Evolutionary conservation across 176 grass and related monocot species (phyloP), one percentile per base, ranked within the genome.

Genomic region (Sorghum bicolor): DNA sequence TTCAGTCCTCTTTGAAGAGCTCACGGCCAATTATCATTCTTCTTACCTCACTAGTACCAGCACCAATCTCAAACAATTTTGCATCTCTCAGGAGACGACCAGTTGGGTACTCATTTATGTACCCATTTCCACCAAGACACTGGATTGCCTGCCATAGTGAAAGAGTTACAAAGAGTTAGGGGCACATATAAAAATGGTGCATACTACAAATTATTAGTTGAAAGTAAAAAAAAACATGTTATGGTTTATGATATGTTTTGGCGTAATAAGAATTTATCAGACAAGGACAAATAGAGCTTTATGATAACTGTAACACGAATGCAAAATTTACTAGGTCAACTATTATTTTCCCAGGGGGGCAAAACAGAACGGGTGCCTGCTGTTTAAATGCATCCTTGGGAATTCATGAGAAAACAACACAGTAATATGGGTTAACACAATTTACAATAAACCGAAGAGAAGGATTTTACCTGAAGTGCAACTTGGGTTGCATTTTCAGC

Each of bases 51-150:
- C 96, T 99, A 75, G 91, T 99, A n/a, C 96, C 96, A 38, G 96
- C 96, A 81, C 96, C 96, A 70, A 99, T 99, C 88, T 99, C 93
- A 75, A 94, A 99, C 31, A 99, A 48, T 80, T 99, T 96, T n/a
- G 96, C 96, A 89, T 96, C 96, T 94, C 96, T 96, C 77, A 99
- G 87, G 72, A 99, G 91, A 62, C 96, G 96, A 78, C 96, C 96
- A 19, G 93, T 94, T 47, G 96, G 93, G 87, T 98, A 98, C 78
- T 96, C 96, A 66, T 98, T 96, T 74, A 94, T 94, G 50, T 98
- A 98, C 32, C 96, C 96, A 44, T 98, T 98, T 70, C 96, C 96
- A 81, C 96, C 96, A 22, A 98, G 93, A 86, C 96, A 96, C 63
- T 98, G 96, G 57, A 98, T 98, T 44, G 93, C 93, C 96, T 98